These are phyloP conservation scores for Acacia pycnantha DNA, from an alignment of 331 rosid species.

Conservation along the genomic window DNA sequence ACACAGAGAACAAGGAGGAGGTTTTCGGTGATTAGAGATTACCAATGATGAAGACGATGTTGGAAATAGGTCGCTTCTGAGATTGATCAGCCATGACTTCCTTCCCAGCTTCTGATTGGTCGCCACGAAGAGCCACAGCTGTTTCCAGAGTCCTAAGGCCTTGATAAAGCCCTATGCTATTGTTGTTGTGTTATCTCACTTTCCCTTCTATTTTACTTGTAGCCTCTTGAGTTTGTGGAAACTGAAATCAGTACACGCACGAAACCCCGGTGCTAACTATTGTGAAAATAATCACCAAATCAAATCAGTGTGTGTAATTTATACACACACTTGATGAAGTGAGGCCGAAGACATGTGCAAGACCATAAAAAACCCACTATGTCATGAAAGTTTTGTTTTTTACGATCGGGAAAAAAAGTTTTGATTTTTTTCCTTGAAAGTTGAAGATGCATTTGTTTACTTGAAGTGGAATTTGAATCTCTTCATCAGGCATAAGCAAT, in stretches of 20 bases:
- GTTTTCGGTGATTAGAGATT: not conserved
- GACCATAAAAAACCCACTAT: no score
- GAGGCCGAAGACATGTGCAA: no score
- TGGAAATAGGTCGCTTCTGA: constrained; percentile 56
- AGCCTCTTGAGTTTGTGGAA: not conserved
- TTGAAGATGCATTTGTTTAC: not conserved
- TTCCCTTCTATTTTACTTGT: not conserved
- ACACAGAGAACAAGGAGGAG: not conserved
- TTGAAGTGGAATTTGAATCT: not conserved
- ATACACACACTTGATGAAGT: no score
- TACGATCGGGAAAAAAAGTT: no score
- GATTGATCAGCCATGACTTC: constrained; percentile 43
- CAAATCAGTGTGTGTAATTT: not conserved
- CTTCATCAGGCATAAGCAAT: not conserved
- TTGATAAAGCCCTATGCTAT: not conserved
- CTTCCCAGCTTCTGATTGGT: constrained; percentile 42
- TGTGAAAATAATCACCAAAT: not conserved
- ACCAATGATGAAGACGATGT: constrained; percentile 78
- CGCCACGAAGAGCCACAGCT: constrained; percentile 47
- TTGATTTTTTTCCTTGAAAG: not conserved
- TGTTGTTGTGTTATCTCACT: not conserved
- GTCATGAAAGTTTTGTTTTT: not conserved
- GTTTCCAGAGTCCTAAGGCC: constrained; percentile 6
- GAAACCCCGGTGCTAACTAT: not conserved
- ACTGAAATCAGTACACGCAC: not conserved